A percentile compares a stretch with the other conserved stretches of the same genome.
Evolutionary conservation across 2,329 filamentous ascomycete species (phyloP).

Genomic region (Hypoxylon rubiginosum): DNA sequence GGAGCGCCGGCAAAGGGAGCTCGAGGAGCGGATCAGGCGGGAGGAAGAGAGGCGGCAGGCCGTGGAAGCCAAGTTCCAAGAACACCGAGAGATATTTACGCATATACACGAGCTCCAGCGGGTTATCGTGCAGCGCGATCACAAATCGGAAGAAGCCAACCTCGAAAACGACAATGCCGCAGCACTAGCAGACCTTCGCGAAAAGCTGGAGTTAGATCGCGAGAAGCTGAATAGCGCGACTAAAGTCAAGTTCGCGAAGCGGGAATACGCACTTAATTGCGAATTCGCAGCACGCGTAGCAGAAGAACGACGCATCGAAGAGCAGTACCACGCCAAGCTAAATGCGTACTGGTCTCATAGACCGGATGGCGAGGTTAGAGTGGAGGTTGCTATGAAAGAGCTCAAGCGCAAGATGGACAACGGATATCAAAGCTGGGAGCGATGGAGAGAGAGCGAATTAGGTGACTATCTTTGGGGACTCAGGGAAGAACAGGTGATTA

Average conservation of each 20-base stretch:
- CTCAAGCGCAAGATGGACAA: constrained; percentile 59
- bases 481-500: constrained; percentile 57
- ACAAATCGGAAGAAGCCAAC: constrained; percentile 53
- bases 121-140: constrained; percentile 54
- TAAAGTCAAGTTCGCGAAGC: constrained; percentile 50
- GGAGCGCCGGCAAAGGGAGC: constrained; percentile 55
- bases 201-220: constrained; percentile 53
- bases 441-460: constrained; percentile 58
- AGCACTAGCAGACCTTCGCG: constrained; percentile 50
- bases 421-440: constrained; percentile 57
- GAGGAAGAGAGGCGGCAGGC: constrained; percentile 59
- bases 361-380: constrained; percentile 47
- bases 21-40: constrained; percentile 55
- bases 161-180: constrained; percentile 45
- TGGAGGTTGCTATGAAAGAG: constrained; percentile 52
- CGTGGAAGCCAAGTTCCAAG: constrained; percentile 56
- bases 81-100: constrained; percentile 55
- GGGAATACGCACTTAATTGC: constrained; percentile 53
- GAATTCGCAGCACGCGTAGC: constrained; percentile 59
- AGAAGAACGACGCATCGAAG: constrained; percentile 60
- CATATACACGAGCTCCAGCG: constrained; percentile 60
- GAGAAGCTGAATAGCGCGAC: constrained; percentile 47
- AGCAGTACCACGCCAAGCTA: constrained; percentile 59
- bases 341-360: constrained; percentile 56
- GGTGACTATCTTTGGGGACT: constrained; percentile 53